Evolutionary conservation across 345 rosid species (phyloP).

Genomic region (Pistacia atlantica): DNA sequence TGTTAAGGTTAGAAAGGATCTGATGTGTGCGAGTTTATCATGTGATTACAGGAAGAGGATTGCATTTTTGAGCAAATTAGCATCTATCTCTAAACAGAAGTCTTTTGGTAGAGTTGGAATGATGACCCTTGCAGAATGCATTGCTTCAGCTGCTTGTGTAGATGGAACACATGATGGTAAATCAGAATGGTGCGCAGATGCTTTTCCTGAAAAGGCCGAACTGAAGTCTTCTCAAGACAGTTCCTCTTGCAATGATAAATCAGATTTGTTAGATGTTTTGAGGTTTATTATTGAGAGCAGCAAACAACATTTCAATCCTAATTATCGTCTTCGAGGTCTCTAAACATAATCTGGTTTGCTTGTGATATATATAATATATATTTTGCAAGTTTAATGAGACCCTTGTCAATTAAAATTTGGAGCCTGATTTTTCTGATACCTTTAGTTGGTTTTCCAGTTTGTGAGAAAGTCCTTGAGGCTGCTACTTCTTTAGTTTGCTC

Average conservation of each 20-base stretch:
- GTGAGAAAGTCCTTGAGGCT: constrained; percentile 64
- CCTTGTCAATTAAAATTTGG: constrained; percentile 5
- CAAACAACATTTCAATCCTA: constrained; percentile 93
- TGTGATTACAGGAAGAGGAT: constrained; percentile 56
- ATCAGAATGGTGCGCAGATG: constrained; percentile 29
- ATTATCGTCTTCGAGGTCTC: constrained; percentile 83
- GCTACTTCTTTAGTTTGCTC: constrained; percentile 56
- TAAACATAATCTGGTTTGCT: constrained; percentile 29
- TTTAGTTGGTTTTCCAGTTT: constrained; percentile 46
- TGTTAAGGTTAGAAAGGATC: neutral
- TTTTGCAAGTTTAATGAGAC: constrained; percentile 6
- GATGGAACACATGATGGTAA: constrained; percentile 34
- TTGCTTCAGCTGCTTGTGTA: constrained; percentile 63
- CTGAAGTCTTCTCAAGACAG: constrained; percentile 32
- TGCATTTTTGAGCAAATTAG: constrained; percentile 59
- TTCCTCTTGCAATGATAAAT: constrained; percentile 33
- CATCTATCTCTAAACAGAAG: constrained; percentile 66
- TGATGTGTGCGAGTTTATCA: constrained; percentile 16
- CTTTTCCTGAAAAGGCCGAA: constrained; percentile 26
- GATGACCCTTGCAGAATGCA: constrained; percentile 79
- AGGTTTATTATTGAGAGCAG: constrained; percentile 85
- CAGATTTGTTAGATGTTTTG: constrained; percentile 61
- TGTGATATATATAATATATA: constrained; percentile 19
- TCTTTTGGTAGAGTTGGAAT: constrained; percentile 92
- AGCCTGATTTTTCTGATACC: constrained; percentile 6